phyloP scores from a whole-genome alignment of 768 basidiomycete species.

The Royoungia palumana region DNA sequence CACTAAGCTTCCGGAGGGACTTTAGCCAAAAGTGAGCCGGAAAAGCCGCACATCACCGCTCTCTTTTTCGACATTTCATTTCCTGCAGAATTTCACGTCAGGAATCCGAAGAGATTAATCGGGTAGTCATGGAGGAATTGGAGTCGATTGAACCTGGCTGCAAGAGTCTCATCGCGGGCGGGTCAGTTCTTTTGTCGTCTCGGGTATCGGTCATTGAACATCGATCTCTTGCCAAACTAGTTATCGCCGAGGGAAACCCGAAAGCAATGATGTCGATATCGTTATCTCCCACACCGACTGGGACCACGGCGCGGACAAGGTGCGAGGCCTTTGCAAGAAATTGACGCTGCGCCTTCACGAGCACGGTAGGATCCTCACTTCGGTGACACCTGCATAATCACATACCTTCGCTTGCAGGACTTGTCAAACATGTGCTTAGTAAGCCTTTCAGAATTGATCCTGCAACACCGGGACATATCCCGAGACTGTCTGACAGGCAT shows the following conservation, averaged over 20 bases:
- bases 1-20: constrained; percentile 57
- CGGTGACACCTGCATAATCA: not conserved
- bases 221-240: constrained; percentile 34
- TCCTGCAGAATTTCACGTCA: constrained; percentile 59
- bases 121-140: constrained; percentile 64
- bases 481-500: constrained; percentile 40
- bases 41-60: not conserved
- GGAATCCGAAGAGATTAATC: constrained; percentile 79
- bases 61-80: not conserved
- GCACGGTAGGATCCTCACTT: constrained; percentile 41
- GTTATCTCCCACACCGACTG: constrained; percentile 72
- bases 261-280: constrained; percentile 87
- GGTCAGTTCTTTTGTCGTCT: constrained; percentile 44
- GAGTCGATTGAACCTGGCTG: constrained; percentile 62
- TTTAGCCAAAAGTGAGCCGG: constrained; percentile 44
- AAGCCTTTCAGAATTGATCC: constrained; percentile 24
- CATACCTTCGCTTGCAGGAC: constrained; percentile 37
- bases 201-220: not conserved
- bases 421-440: constrained; percentile 87
- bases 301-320: constrained; percentile 39
- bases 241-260: constrained; percentile 78
- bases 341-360: constrained; percentile 57
- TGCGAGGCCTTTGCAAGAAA: constrained; percentile 61
- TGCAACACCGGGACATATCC: constrained; percentile 9
- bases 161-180: constrained; percentile 73